phyloP scores from a whole-genome alignment of 1,139 yeast species.

The Pichia sp. region DNA sequence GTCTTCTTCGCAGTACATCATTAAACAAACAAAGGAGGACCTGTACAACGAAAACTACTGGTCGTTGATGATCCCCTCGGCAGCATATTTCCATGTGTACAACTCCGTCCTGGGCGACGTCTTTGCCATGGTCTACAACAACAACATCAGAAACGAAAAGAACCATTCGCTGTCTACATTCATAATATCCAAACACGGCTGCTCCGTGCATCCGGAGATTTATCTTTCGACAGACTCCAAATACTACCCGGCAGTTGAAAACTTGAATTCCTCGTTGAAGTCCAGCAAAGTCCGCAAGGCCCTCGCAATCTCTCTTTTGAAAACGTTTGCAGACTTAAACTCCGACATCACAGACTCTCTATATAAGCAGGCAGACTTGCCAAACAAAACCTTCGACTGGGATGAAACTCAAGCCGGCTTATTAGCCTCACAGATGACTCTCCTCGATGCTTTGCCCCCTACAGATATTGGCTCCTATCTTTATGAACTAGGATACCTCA shows the following conservation, averaged over 20 bases:
- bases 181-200: constrained; percentile 67
- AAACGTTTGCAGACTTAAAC: constrained; percentile 58
- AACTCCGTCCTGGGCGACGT: constrained; percentile 54
- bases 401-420: constrained; percentile 84
- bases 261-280: constrained; percentile 47
- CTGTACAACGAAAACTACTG: constrained; percentile 34
- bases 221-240: constrained; percentile 59
- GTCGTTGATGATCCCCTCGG: constrained; percentile 42
- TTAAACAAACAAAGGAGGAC: constrained; percentile 12
- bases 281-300: constrained; percentile 65
- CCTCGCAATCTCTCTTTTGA: constrained; percentile 67
- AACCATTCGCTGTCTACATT: constrained; percentile 53
- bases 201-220: constrained; percentile 55
- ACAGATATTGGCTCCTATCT: constrained; percentile 51
- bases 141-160: constrained; percentile 31
- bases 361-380: constrained; percentile 26
- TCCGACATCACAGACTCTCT: constrained; percentile 24
- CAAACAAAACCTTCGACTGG: constrained; percentile 37
- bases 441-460: constrained; percentile 50
- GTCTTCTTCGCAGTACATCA: constrained; percentile 10
- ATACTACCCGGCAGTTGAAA: constrained; percentile 76
- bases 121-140: constrained; percentile 49
- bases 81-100: constrained; percentile 52
- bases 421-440: constrained; percentile 56
- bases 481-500: constrained; percentile 47